These are phyloP conservation scores for Linum tenue DNA, from an alignment of 345 rosid genomes.

Conservation along the genomic window DNA sequence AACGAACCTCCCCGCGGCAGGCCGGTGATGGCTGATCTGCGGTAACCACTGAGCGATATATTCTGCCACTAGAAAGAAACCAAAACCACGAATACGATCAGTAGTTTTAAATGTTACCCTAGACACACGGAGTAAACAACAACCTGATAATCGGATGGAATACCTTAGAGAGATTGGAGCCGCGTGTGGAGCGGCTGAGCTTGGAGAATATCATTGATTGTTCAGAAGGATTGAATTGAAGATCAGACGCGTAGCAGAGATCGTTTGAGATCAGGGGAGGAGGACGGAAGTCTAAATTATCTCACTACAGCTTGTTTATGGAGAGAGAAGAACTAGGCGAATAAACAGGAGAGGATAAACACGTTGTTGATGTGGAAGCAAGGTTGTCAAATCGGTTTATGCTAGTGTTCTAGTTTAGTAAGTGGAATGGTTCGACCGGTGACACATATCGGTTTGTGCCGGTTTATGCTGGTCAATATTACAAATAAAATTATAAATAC, in stretches of 20 bases:
- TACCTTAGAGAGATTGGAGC: slow-evolving; percentile 50
- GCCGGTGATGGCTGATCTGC: slow-evolving; percentile 12
- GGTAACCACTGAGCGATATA: slow-evolving; percentile 11
- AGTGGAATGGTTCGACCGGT: no score
- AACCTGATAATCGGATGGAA: slow-evolving; percentile 3
- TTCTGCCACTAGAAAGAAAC: slow-evolving; percentile 4
- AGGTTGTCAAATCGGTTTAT: no score
- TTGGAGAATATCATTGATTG: slow-evolving; percentile 48
- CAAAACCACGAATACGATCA: slow-evolving; percentile 13
- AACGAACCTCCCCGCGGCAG: slow-evolving; percentile 1
- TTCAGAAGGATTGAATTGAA: background rate
- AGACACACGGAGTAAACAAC: background rate
- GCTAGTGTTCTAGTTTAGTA: no score
- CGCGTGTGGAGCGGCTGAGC: slow-evolving; percentile 40
- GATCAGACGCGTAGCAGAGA: no score
- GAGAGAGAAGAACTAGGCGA: no score
- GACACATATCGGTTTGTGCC: no score
- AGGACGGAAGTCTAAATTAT: no score
- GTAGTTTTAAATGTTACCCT: slow-evolving; percentile 14
- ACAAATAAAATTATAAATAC: no score
- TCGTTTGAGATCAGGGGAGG: background rate
- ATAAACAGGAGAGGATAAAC: no score
- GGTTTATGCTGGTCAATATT: no score
- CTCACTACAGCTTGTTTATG: no score
- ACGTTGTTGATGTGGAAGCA: no score